These are phyloP conservation scores for Auricularia sp. DNA, from an alignment of 768 basidiomycete genomes.

Conservation along the genomic window DNA sequence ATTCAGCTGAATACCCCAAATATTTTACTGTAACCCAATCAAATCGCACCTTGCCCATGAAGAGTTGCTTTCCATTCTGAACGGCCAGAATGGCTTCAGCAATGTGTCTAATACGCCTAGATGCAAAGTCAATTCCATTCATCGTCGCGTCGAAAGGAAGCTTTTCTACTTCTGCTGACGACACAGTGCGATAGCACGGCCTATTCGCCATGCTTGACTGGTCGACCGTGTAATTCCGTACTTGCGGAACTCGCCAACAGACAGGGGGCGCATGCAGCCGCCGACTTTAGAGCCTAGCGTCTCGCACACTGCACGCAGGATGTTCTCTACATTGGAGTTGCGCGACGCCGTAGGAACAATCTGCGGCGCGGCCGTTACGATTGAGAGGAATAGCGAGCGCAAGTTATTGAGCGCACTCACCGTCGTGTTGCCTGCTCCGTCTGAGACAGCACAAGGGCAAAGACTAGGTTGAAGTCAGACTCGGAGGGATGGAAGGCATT, in stretches of 20 bases:
- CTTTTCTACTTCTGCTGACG: slow-evolving; percentile 25
- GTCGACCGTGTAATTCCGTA: slow-evolving; percentile 40
- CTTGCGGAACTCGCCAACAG: slow-evolving; percentile 24
- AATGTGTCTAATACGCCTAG: slow-evolving; percentile 20
- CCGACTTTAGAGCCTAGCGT: slow-evolving; percentile 48
- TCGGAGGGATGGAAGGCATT: not conserved
- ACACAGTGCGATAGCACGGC: slow-evolving; percentile 45
- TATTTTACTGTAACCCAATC: too few relatives aligned
- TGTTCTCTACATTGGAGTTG: slow-evolving; percentile 28
- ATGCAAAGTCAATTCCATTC: not conserved
- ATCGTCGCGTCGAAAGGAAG: too few relatives aligned
- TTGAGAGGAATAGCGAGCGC: not conserved
- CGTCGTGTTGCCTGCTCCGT: slow-evolving; percentile 27
- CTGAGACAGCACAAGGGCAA: slow-evolving; percentile 26
- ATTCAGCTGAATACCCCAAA: too few relatives aligned
- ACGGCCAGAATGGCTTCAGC: slow-evolving; percentile 22
- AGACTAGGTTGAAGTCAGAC: slow-evolving; percentile 14
- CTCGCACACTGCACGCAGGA: slow-evolving; percentile 37
- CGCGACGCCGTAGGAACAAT: slow-evolving; percentile 11
- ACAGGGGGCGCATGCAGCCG: slow-evolving; percentile 32
- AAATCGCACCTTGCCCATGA: slow-evolving; percentile 37
- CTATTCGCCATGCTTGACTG: slow-evolving; percentile 55
- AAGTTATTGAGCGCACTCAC: slow-evolving; percentile 13
- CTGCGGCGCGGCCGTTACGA: not conserved
- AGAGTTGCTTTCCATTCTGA: slow-evolving; percentile 34